These are phyloP conservation scores for Chrysanthemum lavandulifolium DNA, from an alignment of 129 eudicot genomes.

Conservation along the genomic window DNA sequence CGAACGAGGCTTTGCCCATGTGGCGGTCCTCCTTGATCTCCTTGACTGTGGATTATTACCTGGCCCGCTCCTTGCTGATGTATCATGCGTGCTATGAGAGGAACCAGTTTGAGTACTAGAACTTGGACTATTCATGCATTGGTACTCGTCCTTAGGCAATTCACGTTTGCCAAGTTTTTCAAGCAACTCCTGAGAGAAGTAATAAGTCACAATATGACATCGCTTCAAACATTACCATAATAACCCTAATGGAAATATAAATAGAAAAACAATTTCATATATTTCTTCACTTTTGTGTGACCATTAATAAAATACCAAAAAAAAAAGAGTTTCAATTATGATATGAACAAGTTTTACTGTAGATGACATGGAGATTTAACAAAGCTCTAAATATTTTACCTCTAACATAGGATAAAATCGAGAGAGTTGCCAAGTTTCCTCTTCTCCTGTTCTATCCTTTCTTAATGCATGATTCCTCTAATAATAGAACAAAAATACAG, in stretches of 20 bases:
- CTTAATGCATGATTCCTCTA: conserved; percentile 72
- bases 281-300: too few relatives aligned
- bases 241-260: neutral
- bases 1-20: conserved; percentile 65
- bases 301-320: neutral
- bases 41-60: conserved; percentile 58
- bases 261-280: too few relatives aligned
- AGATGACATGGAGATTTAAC: neutral
- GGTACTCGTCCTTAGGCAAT: conserved; percentile 48
- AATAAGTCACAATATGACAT: neutral
- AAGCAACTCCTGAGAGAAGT: conserved; percentile 42
- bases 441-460: conserved; percentile 81
- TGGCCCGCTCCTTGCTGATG: conserved; percentile 37
- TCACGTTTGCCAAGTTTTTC: conserved; percentile 50
- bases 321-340: neutral
- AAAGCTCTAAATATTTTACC: conserved; percentile 39
- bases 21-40: conserved; percentile 76
- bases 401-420: conserved; percentile 87
- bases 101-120: conserved; percentile 38
- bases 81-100: conserved; percentile 26
- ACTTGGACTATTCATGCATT: conserved; percentile 46
- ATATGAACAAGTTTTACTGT: conserved; percentile 1
- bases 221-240: neutral
- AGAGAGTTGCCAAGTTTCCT: conserved; percentile 80
- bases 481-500: conserved; percentile 26